Percentiles rank a stretch among this genome's conserved stretches.
phyloP scores from a whole-genome alignment of 192 early-diverging fungal species.

The Jimgerdemannia lactiflua region DNA sequence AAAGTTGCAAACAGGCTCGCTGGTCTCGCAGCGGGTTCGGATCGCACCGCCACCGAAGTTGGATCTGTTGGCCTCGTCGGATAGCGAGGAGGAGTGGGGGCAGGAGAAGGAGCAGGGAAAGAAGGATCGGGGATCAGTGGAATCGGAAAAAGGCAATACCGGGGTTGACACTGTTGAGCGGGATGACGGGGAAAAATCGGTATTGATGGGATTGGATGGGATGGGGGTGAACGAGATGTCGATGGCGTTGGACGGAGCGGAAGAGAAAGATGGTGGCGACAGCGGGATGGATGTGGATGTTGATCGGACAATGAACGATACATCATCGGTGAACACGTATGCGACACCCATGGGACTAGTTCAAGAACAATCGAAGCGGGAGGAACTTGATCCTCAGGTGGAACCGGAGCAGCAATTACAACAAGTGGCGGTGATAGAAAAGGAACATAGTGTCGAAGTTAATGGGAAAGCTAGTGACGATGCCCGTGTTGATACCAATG shows the following conservation, averaged over 20 bases:
- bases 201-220: too few relatives aligned
- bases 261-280: background rate
- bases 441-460: too few relatives aligned
- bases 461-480: too few relatives aligned
- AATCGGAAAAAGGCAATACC: background rate
- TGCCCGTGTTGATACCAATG: too few relatives aligned
- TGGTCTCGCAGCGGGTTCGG: background rate
- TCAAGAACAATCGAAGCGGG: background rate
- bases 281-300: background rate
- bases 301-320: background rate
- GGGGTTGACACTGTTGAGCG: background rate
- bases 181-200: background rate
- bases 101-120: background rate
- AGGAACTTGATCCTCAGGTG: background rate
- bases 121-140: background rate
- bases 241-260: background rate
- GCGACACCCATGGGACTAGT: background rate
- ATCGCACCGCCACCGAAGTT: background rate
- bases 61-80: background rate
- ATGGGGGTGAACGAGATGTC: background rate
- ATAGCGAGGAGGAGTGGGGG: background rate
- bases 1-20: background rate
- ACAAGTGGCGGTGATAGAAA: background rate
- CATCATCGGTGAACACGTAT: background rate
- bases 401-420: background rate